Conservation (phyloP, 768 basidiomycete genomes). For the Russula olivacea region DNA sequence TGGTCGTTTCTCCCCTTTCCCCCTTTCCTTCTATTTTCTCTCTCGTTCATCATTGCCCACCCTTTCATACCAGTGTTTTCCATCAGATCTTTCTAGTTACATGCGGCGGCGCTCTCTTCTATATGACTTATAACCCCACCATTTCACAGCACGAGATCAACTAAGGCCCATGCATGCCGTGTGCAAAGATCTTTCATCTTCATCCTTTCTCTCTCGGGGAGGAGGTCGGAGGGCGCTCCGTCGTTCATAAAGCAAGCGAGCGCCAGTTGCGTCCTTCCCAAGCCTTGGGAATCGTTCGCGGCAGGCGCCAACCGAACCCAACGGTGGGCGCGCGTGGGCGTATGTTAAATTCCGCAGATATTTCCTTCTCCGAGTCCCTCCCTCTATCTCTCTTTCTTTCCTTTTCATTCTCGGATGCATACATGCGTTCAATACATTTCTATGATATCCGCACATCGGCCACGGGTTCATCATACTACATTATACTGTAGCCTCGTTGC, state of each 20-base stretch:
- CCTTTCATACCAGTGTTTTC: not conserved
- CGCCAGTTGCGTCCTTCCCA: not conserved
- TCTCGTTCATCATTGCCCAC: not conserved
- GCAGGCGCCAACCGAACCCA: too few relatives aligned
- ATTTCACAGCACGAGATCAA: not conserved
- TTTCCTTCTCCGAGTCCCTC: not conserved
- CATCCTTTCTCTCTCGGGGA: not conserved
- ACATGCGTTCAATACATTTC: not conserved
- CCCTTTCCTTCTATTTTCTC: too few relatives aligned
- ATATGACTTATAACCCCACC: not conserved
- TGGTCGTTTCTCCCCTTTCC: not conserved
- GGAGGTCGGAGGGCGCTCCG: constrained; percentile 14
- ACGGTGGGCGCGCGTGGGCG: not conserved
- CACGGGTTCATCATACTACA: not conserved
- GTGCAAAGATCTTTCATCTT: not conserved
- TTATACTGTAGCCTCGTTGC: not conserved
- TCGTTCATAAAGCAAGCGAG: not conserved
- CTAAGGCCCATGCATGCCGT: not conserved
- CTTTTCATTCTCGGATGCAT: not conserved
- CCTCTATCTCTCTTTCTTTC: not conserved
- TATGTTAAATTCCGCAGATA: not conserved
- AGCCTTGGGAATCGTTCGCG: not conserved
- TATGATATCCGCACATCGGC: not conserved
- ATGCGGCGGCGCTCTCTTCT: not conserved
- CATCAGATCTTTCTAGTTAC: constrained; percentile 11